Base-by-base conservation (phyloP, 176 grass and related monocot species). In the Aegilops tauschii region DNA sequence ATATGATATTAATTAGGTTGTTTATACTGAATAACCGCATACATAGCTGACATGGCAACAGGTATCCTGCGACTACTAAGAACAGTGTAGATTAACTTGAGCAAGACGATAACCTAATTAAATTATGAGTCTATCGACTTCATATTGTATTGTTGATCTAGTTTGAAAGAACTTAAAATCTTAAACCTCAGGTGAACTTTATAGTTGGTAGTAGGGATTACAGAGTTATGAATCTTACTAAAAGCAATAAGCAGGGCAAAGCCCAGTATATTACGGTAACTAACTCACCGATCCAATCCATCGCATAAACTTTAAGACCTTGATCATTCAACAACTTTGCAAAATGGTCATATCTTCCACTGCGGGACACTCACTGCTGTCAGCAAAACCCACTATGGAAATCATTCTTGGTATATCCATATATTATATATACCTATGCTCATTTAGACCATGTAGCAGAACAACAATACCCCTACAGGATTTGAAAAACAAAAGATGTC, bases 271-370 rank as follows among this genome's bases (percentile, higher is more conserved):
- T 82, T 21, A 77, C 14, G 86, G 21, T 56, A 77, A 77, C 28
- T 80, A 86, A 83, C 93, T 95, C 82, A 98, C 96, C 96, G 9
- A 90, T 95, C 96, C 96, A 98, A 73, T 98, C 96, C 96, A 98
- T 95, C 61, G 90, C 93, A 83, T 95, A 93, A 74, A 95, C 96
- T 88, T 98, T 98, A 90, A 98, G 89, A 28, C 93, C 93, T 71
- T 92, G 84, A 80, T 95, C 84, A 89, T 94, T 98, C 74, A 98
- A 94, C 56, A 94, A 77, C 73, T 92, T 98, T 62, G 96, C 93
- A 70, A 95, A 93, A 89, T 92, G 93, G 79, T 85, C 86, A 72
- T 98, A 98, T 88, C 95, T 95, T 79, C 93, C 93, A 89, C 95
- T 98, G 76, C 40, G n/a, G 61, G 74, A 89, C 49, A 82, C 35